These are phyloP conservation scores for Apiotrichum akiyoshidainum DNA, from an alignment of 1,284 basidiomycete species.

Conservation along the genomic window DNA sequence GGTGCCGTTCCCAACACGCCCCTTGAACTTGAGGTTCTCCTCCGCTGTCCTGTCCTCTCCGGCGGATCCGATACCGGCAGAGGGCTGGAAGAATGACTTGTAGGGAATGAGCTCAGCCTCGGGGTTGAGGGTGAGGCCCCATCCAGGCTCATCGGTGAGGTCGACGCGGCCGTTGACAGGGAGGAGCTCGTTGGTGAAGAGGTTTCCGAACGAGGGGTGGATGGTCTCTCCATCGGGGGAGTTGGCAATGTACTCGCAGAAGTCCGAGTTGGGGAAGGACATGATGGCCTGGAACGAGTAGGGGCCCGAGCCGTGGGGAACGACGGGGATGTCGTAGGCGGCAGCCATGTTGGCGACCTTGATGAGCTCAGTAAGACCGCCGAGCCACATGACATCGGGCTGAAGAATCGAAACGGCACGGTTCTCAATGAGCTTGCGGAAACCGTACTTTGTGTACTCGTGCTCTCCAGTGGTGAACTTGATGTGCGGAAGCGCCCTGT, in stretches of 20 bases:
- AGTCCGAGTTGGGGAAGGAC: conserved; percentile 44
- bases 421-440: conserved; percentile 57
- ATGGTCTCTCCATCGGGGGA: conserved; percentile 56
- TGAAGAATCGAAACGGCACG: conserved; percentile 56
- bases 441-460: conserved; percentile 57
- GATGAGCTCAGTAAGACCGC: conserved; percentile 57
- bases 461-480: conserved; percentile 60
- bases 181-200: conserved; percentile 57
- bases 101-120: conserved; percentile 51
- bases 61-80: conserved; percentile 35
- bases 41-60: conserved; percentile 25
- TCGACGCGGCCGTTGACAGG: conserved; percentile 54
- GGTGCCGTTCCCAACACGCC: conserved; percentile 7
- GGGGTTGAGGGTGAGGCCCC: conserved; percentile 56
- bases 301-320: conserved; percentile 56
- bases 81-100: conserved; percentile 38
- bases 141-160: conserved; percentile 54
- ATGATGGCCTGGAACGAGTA: conserved; percentile 51
- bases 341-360: conserved; percentile 52
- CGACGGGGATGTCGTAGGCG: conserved; percentile 56
- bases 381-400: conserved; percentile 56
- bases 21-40: conserved; percentile 13
- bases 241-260: conserved; percentile 56
- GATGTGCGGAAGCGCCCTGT: conserved; percentile 53
- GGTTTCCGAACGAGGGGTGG: conserved; percentile 56